Base-by-base conservation (phyloP, 1,284 basidiomycete species). In the Leccinum subspadiceum region DNA sequence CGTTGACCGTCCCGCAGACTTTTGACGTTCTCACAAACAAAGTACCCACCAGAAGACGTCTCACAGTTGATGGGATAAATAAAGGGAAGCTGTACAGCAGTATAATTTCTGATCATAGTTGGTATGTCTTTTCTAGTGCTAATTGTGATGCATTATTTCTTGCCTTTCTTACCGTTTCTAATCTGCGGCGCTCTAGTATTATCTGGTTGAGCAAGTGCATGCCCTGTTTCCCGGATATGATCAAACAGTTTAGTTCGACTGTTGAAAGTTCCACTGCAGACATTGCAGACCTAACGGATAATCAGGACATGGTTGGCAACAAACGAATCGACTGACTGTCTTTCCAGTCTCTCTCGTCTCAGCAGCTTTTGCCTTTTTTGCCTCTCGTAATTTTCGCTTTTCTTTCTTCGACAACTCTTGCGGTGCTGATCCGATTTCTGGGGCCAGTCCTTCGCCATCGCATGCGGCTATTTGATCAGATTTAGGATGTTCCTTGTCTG, bases 11-110 rank as follows among this genome's bases (percentile, higher is more conserved):
- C n/a, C 48, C 56, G 1, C 66, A 94, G 93, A 61, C 80, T 97
- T 51, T 79, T 98, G 68, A 97, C 96, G 0, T 98, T 98, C 73
- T 90, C 94, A 2, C 95, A 98, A 76, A 95, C 93, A 4, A 94
- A 96, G 67, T 92, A 96, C 68, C 95, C 94, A 8, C 95, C 95
- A 12, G 87, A 89, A 0, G 94, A 96, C 73, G 83, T 92, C 29
- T 92, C 94, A 9, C 94, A 96, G 68, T 78, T 94, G 54, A 96
- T 96, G 94, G 94, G 94, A 51, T 94, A 77, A 78, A 56, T 48
- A 41, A 44, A 37, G 39, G 58, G 31, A n/a, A 33, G 53, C 13
- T 57, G 20, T 54, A 58, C 26, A 20, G 10, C 20, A 29, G 26
- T 41, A 15, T 56, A 56, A 56, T 58, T 33, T 37, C 44, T 37